These are phyloP conservation scores for Atkinsonella texensis DNA, from an alignment of 2,329 filamentous ascomycete genomes.

Conservation along the genomic window DNA sequence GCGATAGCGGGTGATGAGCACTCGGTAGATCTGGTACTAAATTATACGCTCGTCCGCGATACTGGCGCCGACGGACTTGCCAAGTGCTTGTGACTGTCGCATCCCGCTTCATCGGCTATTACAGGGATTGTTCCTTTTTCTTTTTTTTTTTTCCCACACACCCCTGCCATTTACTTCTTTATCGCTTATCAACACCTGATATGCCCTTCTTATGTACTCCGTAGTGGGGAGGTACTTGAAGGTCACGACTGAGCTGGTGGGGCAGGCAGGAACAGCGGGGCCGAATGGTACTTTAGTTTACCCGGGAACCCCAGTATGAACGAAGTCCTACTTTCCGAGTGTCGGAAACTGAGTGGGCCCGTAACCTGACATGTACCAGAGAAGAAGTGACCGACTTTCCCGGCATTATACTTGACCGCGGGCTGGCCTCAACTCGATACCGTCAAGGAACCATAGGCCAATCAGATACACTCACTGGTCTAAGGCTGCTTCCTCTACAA, in stretches of 20 bases:
- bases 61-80: background rate
- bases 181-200: background rate
- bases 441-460: too few species aligned
- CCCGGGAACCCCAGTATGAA: too few species aligned
- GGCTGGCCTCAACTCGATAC: too few species aligned
- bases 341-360: too few species aligned
- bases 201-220: background rate
- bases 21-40: background rate
- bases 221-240: background rate
- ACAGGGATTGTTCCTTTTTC: conserved; percentile 4
- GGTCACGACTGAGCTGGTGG: background rate
- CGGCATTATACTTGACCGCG: too few species aligned
- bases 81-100: background rate
- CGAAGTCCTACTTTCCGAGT: too few species aligned
- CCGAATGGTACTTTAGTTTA: too few species aligned
- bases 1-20: background rate
- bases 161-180: background rate
- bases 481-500: too few species aligned
- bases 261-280: background rate
- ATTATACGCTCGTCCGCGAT: background rate
- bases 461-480: too few species aligned
- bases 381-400: too few species aligned
- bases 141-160: background rate
- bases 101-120: conserved; percentile 5
- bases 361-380: too few species aligned